Base-by-base conservation (phyloP, 2,329 filamentous ascomycete genomes). In the Arthrobotrys sphaeroides region DNA sequence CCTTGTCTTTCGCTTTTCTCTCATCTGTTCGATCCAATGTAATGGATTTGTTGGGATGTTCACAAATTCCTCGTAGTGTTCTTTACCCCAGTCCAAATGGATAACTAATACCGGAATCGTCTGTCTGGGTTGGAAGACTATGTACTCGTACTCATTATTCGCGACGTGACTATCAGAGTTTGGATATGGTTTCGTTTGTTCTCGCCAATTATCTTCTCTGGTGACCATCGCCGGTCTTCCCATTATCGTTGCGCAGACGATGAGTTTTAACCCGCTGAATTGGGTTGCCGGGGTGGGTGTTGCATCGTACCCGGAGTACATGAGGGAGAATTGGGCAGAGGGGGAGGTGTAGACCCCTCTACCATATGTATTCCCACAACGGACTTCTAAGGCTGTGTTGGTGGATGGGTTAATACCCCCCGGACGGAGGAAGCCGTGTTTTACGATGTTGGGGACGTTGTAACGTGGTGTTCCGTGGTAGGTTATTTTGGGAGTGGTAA, bases 231-330 rank as follows among this genome's bases (percentile, higher is more conserved):
- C 77, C 0, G 82, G 74, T 1, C 83, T 80, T 1, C 84, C 84
- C 84, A 86, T 85, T 43, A 86, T 68, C 2, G 82, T 84, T 0
- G 84, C 84, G 78, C 84, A 86, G 5, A 85, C 83, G 18, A 85
- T 78, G 2, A 86, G 78, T 51, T 84, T 83, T 51, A 84, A 76
- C 1, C 83, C 82, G 31, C 82, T 82, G 28, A 83, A 81, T 22
- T 82, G 77, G 12, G 79, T 78, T 0, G 80, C 51, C 13, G 79
- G 78, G 0, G 81, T 83, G 0, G 72, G 64, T 5, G 43, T 20
- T 31, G 76, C 77, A 53, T 80, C 79, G n/a, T 73, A 70, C 9
- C 78, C 78, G 12, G 81, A 80, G 77, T 84, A 85, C 1, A 61
- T 72, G 0, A 85, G 79, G 4, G 84, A 80, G 68, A 84, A 85